Conservation (phyloP, 1,139 yeast species). For the Candida pseudoviswanathii region DNA sequence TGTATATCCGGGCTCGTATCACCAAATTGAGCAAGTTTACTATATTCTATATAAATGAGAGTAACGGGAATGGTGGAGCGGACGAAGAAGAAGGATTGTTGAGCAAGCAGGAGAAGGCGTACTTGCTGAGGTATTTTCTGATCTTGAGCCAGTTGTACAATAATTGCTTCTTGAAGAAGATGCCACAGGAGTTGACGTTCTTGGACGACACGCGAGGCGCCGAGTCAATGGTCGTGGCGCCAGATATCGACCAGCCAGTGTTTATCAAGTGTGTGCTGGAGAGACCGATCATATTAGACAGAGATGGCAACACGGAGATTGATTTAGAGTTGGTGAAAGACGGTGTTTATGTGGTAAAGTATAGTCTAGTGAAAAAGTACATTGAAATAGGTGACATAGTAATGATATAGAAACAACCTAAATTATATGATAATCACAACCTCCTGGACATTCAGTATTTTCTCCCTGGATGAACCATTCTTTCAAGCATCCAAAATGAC, state of each 20-base stretch:
- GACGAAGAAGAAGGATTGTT: slow-evolving; percentile 25
- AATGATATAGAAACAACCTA: slow-evolving; percentile 26
- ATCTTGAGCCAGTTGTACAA: slow-evolving; percentile 68
- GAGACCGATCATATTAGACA: slow-evolving; percentile 26
- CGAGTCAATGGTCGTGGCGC: slow-evolving; percentile 75
- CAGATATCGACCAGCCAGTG: slow-evolving; percentile 75
- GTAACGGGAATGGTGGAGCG: slow-evolving; percentile 21
- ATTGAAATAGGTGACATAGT: slow-evolving; percentile 45
- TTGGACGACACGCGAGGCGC: slow-evolving; percentile 81
- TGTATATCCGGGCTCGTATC: slow-evolving; percentile 78
- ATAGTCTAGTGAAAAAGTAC: slow-evolving; percentile 50
- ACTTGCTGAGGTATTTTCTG: slow-evolving; percentile 63
- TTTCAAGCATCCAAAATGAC: slow-evolving; percentile 79
- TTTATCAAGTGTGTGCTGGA: slow-evolving; percentile 58
- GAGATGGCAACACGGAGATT: slow-evolving; percentile 23
- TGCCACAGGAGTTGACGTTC: slow-evolving; percentile 70
- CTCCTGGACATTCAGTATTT: slow-evolving; percentile 79
- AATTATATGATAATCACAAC: slow-evolving; percentile 43
- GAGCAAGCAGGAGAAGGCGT: slow-evolving; percentile 62
- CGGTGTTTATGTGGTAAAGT: slow-evolving; percentile 79
- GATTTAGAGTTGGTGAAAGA: slow-evolving; percentile 66
- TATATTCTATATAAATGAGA: slow-evolving; percentile 48
- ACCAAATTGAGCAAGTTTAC: slow-evolving; percentile 71
- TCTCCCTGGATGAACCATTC: slow-evolving; percentile 73
- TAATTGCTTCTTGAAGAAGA: slow-evolving; percentile 61